phyloP scores from a whole-genome alignment of 2,329 filamentous ascomycete species.

The Aspergillus thermomutatus region DNA sequence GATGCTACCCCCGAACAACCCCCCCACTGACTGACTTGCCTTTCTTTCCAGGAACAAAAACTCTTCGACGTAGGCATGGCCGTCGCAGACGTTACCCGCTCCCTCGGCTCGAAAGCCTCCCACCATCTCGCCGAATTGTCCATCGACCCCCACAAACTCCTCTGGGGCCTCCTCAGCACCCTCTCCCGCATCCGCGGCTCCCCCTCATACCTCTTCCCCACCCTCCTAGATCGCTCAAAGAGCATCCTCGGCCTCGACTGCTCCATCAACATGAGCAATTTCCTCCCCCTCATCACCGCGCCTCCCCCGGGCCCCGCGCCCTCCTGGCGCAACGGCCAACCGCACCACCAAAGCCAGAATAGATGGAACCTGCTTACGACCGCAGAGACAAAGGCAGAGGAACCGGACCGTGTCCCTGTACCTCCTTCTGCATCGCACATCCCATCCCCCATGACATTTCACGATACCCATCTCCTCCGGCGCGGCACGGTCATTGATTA shows the following conservation, averaged over 20 bases:
- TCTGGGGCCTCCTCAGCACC: slow-evolving; percentile 39
- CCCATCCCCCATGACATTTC: not conserved
- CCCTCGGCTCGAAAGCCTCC: slow-evolving; percentile 25
- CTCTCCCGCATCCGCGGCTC: slow-evolving; percentile 39
- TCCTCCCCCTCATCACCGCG: slow-evolving; percentile 20
- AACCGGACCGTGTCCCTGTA: not conserved
- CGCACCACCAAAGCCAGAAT: not conserved
- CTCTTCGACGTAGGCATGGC: slow-evolving; percentile 34
- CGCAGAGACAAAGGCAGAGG: not conserved
- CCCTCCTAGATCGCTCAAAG: slow-evolving; percentile 30
- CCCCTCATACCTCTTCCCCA: slow-evolving; percentile 35
- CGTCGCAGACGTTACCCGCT: slow-evolving; percentile 33
- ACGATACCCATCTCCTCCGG: not conserved
- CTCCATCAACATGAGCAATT: slow-evolving; percentile 27
- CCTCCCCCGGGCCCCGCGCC: not conserved
- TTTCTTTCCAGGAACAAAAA: slow-evolving; percentile 33
- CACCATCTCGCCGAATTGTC: slow-evolving; percentile 28
- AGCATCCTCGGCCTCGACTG: slow-evolving; percentile 30
- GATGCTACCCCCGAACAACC: not conserved
- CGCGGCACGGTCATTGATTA: not conserved
- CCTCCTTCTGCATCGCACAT: not conserved
- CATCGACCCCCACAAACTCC: slow-evolving; percentile 32
- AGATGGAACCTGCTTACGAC: not conserved
- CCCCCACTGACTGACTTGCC: not conserved
- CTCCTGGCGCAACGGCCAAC: not conserved